These are phyloP conservation scores for Chaetomium sp. DNA, from an alignment of 2,329 filamentous ascomycete genomes.

Conservation along the genomic window DNA sequence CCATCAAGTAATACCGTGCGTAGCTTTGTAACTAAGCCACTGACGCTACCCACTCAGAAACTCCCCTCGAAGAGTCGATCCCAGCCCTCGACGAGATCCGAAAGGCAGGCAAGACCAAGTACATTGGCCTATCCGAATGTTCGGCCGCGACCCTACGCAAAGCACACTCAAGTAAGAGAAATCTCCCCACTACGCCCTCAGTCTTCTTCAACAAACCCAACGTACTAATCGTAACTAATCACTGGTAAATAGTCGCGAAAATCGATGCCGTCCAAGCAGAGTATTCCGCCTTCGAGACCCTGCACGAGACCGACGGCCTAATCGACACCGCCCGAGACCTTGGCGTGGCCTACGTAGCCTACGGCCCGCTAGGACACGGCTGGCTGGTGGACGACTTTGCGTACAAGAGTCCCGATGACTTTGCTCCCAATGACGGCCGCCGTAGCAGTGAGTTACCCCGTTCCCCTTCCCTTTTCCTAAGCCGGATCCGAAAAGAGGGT, in stretches of 20 bases:
- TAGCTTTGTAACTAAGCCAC: not conserved
- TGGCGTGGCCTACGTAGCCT: constrained; percentile 2
- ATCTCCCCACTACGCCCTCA: not conserved
- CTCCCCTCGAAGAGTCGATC: constrained; percentile 4
- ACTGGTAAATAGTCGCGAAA: not conserved
- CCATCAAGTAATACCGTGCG: not conserved
- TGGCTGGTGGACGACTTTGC: constrained; percentile 7
- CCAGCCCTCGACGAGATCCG: constrained; percentile 4
- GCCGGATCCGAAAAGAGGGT: not conserved
- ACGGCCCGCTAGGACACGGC: constrained; percentile 3
- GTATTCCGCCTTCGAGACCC: constrained; percentile 3
- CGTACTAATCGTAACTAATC: not conserved
- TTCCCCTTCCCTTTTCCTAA: not conserved
- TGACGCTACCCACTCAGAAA: constrained; percentile 1
- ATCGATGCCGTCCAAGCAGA: constrained; percentile 6
- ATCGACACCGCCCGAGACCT: constrained; percentile 1
- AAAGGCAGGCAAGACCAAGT: constrained; percentile 1
- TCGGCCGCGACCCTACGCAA: constrained; percentile 5
- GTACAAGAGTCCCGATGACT: constrained; percentile 2
- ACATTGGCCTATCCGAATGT: constrained; percentile 7
- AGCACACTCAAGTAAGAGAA: constrained; percentile 2
- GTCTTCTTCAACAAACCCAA: not conserved
- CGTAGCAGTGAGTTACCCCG: not conserved
- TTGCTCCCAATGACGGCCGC: not conserved
- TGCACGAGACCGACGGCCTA: constrained; percentile 4